Percentiles rank a stretch among this genome's conserved stretches.
phyloP scores from a whole-genome alignment of 768 basidiomycete genomes.

The Auricularia cornea region DNA sequence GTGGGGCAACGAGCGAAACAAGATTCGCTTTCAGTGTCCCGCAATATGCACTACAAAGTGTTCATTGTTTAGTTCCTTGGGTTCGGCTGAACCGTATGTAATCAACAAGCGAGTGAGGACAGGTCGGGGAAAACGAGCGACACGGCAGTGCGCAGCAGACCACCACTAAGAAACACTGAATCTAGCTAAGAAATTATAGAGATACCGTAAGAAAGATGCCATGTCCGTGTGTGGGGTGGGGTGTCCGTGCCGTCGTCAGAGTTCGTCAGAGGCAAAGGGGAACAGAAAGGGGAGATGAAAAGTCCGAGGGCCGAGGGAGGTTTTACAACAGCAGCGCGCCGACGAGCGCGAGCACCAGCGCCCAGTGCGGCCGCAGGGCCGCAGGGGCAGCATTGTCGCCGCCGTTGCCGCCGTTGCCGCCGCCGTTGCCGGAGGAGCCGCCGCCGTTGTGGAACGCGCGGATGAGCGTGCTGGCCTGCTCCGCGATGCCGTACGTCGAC shows the following conservation, averaged over 20 bases:
- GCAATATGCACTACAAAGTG: too few species aligned
- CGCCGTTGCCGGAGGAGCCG: not conserved
- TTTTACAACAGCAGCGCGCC: not conserved
- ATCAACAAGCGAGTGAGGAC: too few species aligned
- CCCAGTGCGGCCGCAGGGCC: not conserved
- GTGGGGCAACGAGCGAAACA: too few species aligned
- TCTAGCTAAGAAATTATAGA: not conserved
- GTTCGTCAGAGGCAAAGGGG: not conserved
- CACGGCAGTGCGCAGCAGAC: not conserved
- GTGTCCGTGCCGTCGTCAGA: not conserved
- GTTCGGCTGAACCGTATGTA: too few species aligned
- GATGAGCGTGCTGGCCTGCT: slow-evolving; percentile 39
- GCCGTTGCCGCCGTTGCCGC: not conserved
- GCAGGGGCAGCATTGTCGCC: not conserved
- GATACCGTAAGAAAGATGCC: not conserved
- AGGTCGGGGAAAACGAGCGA: not conserved
- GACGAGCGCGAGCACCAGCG: not conserved
- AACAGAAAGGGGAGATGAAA: not conserved
- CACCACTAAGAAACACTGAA: not conserved
- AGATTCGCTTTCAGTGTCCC: too few species aligned
- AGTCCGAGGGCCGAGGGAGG: too few species aligned
- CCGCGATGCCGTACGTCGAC: slow-evolving; percentile 37
- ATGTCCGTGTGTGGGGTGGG: not conserved
- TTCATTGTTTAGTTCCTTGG: too few species aligned
- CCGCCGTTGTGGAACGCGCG: slow-evolving; percentile 29